Conservation (phyloP, 306 rosid species). For the Senna tora region DNA sequence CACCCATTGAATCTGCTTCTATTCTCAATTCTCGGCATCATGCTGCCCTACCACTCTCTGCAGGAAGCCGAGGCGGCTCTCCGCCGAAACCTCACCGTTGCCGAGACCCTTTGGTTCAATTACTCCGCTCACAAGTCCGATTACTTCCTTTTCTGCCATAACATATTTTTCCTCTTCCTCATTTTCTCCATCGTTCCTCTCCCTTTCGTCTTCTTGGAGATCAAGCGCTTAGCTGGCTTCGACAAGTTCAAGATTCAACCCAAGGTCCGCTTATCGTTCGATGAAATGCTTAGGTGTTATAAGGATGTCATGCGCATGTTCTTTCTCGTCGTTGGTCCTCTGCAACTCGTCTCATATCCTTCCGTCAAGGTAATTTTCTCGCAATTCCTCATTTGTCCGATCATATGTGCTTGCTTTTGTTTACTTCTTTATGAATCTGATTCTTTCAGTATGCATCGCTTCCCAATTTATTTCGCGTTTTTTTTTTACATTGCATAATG, state of each 20-base stretch:
- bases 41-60: constrained; percentile 55
- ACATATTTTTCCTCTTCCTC: constrained; percentile 65
- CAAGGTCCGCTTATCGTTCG: constrained; percentile 49
- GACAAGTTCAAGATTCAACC: constrained; percentile 76
- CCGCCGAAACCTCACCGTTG: constrained; percentile 62
- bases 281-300: constrained; percentile 66
- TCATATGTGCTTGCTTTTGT: background rate
- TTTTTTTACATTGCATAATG: background rate
- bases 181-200: constrained; percentile 68
- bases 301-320: constrained; percentile 59
- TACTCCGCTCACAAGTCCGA: constrained; percentile 77
- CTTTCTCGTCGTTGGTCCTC: constrained; percentile 63
- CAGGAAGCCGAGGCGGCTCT: constrained; percentile 57
- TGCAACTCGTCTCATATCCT: constrained; percentile 79
- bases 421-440: background rate
- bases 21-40: background rate
- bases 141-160: constrained; percentile 77
- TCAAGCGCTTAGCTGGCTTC: constrained; percentile 44
- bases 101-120: constrained; percentile 78
- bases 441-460: background rate
- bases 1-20: background rate
- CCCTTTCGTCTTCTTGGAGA: constrained; percentile 61
- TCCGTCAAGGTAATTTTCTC: constrained; percentile 53
- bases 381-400: background rate
- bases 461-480: background rate